Evolutionary conservation across 208 protist species (phyloP).

Genomic region (Acanthamoeba culbertsoni): DNA sequence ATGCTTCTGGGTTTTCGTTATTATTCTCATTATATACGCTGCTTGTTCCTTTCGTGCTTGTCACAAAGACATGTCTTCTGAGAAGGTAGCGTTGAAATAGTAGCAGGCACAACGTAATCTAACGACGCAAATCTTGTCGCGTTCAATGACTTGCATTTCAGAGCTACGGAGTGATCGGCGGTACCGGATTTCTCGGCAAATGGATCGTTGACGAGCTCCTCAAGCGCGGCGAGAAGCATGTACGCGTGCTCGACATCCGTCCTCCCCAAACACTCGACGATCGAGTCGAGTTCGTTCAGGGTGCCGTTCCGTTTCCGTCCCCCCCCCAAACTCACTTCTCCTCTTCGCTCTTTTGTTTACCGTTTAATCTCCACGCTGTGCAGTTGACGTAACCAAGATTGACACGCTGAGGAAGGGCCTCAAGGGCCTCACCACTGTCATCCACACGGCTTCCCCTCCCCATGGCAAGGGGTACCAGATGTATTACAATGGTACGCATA

Average conservation of each 20-base stretch:
- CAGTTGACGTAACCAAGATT: slow-evolving; percentile 46
- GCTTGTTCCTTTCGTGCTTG: no score
- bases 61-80: no score
- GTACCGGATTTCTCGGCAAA: background rate
- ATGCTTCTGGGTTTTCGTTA: no score
- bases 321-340: no score
- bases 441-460: slow-evolving; percentile 56
- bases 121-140: no score
- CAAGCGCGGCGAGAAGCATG: slow-evolving; percentile 17
- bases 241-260: slow-evolving; percentile 18
- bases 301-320: background rate
- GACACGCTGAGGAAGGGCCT: slow-evolving; percentile 29
- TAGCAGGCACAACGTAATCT: no score
- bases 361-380: background rate
- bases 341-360: background rate
- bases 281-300: slow-evolving; percentile 37
- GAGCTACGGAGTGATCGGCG: slow-evolving; percentile 6
- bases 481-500: slow-evolving; percentile 26
- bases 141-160: no score
- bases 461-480: slow-evolving; percentile 39
- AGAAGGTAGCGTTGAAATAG: no score
- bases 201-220: slow-evolving; percentile 49
- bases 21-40: no score
- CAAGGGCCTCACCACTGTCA: slow-evolving; percentile 37
- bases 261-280: background rate